Percentiles rank a stretch among this genome's conserved stretches.
These are phyloP conservation scores for Corylus heterophylla DNA, from an alignment of 306 rosid species.

Conservation along the genomic window DNA sequence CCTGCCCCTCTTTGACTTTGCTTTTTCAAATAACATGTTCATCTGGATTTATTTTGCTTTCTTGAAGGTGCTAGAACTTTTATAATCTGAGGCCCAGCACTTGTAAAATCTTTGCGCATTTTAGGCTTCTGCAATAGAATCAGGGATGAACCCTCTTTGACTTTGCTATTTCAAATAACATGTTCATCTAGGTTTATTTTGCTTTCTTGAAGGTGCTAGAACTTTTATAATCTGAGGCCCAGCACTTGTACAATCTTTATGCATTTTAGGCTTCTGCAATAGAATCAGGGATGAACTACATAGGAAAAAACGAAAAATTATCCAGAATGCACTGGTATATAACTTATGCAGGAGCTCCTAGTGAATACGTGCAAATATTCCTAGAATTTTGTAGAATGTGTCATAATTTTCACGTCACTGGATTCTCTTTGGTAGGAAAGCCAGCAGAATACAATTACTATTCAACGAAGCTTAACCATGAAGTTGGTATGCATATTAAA, in stretches of 20 bases:
- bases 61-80: neutral
- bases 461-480: neutral
- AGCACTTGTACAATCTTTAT: neutral
- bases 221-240: neutral
- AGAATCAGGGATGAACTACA: neutral
- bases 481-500: neutral
- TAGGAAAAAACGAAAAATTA: neutral
- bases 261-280: neutral
- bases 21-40: neutral
- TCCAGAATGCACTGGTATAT: neutral
- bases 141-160: neutral
- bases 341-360: neutral
- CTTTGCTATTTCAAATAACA: neutral
- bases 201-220: neutral
- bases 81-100: neutral
- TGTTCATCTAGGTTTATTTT: neutral
- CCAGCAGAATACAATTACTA: neutral
- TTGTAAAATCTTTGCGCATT: neutral
- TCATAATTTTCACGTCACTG: neutral
- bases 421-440: neutral
- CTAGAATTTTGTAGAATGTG: neutral
- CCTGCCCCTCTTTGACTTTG: neutral
- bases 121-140: neutral
- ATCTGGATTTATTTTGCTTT: neutral
- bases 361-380: neutral